These are phyloP conservation scores for Sporisorium sorghi DNA, from an alignment of 1,284 basidiomycete genomes.

Conservation along the genomic window DNA sequence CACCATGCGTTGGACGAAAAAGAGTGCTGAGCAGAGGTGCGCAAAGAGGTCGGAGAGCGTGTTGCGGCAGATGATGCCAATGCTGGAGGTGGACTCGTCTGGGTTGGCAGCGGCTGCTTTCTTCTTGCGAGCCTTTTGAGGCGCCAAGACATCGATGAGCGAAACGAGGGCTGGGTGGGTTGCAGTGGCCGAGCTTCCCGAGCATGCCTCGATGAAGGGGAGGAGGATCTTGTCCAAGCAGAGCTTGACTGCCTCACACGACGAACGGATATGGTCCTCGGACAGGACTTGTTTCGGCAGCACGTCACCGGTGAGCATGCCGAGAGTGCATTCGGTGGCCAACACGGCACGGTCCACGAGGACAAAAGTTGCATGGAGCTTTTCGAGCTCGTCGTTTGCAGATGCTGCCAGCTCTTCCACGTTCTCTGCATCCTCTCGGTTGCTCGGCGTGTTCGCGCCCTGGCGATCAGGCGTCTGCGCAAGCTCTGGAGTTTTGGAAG, in stretches of 20 bases:
- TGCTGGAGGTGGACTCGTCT: slow-evolving; percentile 29
- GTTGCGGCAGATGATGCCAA: slow-evolving; percentile 48
- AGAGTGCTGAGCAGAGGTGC: slow-evolving; percentile 60
- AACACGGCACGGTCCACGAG: slow-evolving; percentile 71
- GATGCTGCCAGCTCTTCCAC: slow-evolving; percentile 73
- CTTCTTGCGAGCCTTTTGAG: slow-evolving; percentile 46
- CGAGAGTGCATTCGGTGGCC: slow-evolving; percentile 84
- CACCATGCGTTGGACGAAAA: slow-evolving; percentile 70
- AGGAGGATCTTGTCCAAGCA: slow-evolving; percentile 83
- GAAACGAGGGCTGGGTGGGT: slow-evolving; percentile 50
- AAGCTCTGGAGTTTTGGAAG: slow-evolving; percentile 38
- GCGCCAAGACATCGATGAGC: slow-evolving; percentile 67
- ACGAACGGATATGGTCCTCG: slow-evolving; percentile 86
- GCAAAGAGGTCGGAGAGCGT: slow-evolving; percentile 50
- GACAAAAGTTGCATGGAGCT: slow-evolving; percentile 47
- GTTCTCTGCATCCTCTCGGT: background rate
- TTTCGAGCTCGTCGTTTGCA: slow-evolving; percentile 73
- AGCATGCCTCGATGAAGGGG: slow-evolving; percentile 82
- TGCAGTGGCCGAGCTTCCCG: slow-evolving; percentile 31
- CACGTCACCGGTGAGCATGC: slow-evolving; percentile 80
- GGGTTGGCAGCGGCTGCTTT: slow-evolving; percentile 17
- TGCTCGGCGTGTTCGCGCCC: background rate
- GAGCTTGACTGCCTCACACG: slow-evolving; percentile 81
- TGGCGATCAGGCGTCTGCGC: slow-evolving; percentile 6
- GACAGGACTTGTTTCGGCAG: slow-evolving; percentile 83